Conservation (phyloP, 1,284 basidiomycete genomes). For the Austroboletus rostrupii region DNA sequence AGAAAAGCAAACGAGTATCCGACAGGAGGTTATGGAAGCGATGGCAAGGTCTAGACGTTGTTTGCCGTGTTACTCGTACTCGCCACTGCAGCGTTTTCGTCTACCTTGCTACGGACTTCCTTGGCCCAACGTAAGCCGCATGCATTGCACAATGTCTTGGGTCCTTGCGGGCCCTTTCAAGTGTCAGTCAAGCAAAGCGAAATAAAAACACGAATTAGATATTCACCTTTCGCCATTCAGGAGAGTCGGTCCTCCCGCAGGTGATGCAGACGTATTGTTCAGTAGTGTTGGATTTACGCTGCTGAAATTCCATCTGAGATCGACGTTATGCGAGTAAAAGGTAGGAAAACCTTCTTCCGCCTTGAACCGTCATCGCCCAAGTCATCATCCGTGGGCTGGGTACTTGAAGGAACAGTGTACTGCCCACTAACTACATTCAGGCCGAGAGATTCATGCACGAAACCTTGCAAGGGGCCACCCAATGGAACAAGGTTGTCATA, state of each 20-base stretch:
- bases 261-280: slow-evolving; percentile 76
- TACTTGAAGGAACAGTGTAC: slow-evolving; percentile 10
- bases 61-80: slow-evolving; percentile 21
- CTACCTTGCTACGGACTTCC: slow-evolving; percentile 44
- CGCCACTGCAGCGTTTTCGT: slow-evolving; percentile 26
- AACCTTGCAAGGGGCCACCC: slow-evolving; percentile 11
- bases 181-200: slow-evolving; percentile 12
- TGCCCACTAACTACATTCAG: slow-evolving; percentile 15
- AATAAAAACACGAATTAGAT: slow-evolving; percentile 2
- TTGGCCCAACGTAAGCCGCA: slow-evolving; percentile 85
- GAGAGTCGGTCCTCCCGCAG: slow-evolving; percentile 77
- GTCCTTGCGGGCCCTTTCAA: slow-evolving; percentile 69
- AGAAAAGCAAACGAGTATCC: slow-evolving; percentile 12
- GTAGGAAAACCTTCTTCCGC: slow-evolving; percentile 40
- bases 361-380: slow-evolving; percentile 23
- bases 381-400: slow-evolving; percentile 26
- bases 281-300: slow-evolving; percentile 47
- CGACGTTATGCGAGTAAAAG: neutral
- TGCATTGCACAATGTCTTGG: slow-evolving; percentile 86
- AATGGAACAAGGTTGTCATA: slow-evolving; percentile 17
- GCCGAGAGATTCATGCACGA: slow-evolving; percentile 20
- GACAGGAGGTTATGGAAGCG: slow-evolving; percentile 7
- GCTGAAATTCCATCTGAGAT: slow-evolving; percentile 14
- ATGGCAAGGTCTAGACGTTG: slow-evolving; percentile 9
- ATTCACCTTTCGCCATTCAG: slow-evolving; percentile 77